Conservation (phyloP, 1,139 yeast species). For the Magnusiomyces ingens region DNA sequence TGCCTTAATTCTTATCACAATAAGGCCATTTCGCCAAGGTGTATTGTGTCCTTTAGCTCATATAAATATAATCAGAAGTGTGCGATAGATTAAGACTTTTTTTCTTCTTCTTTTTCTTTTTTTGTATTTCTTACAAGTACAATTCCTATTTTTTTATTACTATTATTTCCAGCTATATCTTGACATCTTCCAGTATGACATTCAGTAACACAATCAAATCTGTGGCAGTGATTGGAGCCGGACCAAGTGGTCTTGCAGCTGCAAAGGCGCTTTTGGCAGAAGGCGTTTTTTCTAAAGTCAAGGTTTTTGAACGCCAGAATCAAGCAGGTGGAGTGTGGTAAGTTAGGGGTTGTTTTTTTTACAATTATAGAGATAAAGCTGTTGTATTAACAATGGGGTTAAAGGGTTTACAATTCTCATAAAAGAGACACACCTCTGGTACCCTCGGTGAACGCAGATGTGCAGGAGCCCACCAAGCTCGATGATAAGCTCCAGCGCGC, state of each 20-base stretch:
- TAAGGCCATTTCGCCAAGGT: too few species aligned
- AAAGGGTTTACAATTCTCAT: slow-evolving; percentile 38
- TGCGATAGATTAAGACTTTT: too few species aligned
- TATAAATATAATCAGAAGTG: too few species aligned
- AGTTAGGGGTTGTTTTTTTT: slow-evolving; percentile 23
- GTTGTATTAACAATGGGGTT: slow-evolving; percentile 44
- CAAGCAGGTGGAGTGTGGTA: slow-evolving; percentile 50
- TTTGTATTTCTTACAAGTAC: too few species aligned
- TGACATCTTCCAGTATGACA: too few species aligned
- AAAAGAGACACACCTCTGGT: slow-evolving; percentile 21
- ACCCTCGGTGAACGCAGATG: slow-evolving; percentile 21
- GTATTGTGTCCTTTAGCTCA: too few species aligned
- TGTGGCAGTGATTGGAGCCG: slow-evolving; percentile 47
- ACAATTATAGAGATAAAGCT: slow-evolving; percentile 46
- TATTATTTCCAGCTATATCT: too few species aligned
- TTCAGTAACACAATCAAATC: neutral
- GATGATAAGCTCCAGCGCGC: slow-evolving; percentile 14
- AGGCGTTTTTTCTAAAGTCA: slow-evolving; percentile 38
- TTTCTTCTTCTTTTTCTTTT: too few species aligned
- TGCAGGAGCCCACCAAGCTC: slow-evolving; percentile 19
- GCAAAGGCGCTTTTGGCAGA: slow-evolving; percentile 49
- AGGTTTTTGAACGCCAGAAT: slow-evolving; percentile 46
- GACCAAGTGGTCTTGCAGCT: slow-evolving; percentile 59
- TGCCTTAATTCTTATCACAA: too few species aligned
- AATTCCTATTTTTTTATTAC: too few species aligned